Evolutionary conservation across 2,329 filamentous ascomycete species (phyloP), one percentile per base, ranked within the genome.

Genomic region (Fusarium avenaceum): DNA sequence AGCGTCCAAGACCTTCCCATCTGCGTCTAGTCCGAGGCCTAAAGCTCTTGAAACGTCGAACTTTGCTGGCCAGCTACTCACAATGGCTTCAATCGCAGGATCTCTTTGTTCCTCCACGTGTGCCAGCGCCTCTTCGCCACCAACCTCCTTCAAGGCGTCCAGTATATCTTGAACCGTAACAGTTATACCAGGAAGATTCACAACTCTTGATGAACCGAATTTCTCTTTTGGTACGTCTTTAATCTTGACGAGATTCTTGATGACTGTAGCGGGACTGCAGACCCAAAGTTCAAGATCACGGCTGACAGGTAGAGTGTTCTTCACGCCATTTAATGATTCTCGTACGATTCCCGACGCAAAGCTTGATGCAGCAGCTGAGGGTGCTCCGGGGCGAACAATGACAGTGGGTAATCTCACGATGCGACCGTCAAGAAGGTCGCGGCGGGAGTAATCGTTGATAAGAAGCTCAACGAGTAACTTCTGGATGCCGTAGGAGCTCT

Each of bases 261-360:
- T 80, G 7, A 87, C 77, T 0, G 80, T 85, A 30, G 77, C 80
- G 0, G 85, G 85, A 42, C 83, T 85, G 65, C 84, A 86, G 3
- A 87, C 75, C 84, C 85, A 86, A 6, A 82, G 82, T 8, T 78
- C 75, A 46, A 85, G 83, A 6, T 84, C 78, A 30, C 77, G 74
- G 10, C 82, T 76, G 9, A 85, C 79, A 3, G 86, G 82, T 0
- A 87, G 79, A 0, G 80, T 69, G 22, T 80, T 84, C 38, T 80
- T 76, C 26, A 81, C 73, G 10, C 85, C 86, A 15, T 73, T 61
- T 17, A 84, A 77, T 7, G 84, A 81, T 33, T 90, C 88, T 5
- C 88, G 80, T 40, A 90, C 86, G 69, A 90, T 89, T 0, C 87
- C 87, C 5, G 81, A 87, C 2, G 87, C 81, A 70, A 90, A 90